These are phyloP conservation scores for Fusarium succisae DNA, from an alignment of 2,329 filamentous ascomycete genomes.

Conservation along the genomic window DNA sequence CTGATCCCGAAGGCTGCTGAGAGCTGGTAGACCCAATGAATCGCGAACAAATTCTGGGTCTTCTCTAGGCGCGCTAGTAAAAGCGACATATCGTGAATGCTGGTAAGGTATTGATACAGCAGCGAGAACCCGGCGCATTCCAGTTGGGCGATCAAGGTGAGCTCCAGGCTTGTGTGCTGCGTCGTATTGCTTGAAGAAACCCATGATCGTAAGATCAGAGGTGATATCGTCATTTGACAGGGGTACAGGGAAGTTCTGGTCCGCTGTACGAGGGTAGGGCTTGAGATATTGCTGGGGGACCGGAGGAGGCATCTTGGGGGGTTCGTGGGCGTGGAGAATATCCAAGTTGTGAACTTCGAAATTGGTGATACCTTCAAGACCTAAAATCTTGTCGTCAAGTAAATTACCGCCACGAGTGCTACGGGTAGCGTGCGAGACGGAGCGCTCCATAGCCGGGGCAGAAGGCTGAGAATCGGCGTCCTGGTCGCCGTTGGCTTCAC, in stretches of 20 bases:
- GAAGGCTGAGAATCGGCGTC: constrained; percentile 58
- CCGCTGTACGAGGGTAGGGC: constrained; percentile 62
- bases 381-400: constrained; percentile 65
- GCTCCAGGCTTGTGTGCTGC: constrained; percentile 62
- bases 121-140: constrained; percentile 65
- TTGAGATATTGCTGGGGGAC: constrained; percentile 68
- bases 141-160: constrained; percentile 64
- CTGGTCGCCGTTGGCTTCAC: constrained; percentile 61
- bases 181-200: constrained; percentile 66
- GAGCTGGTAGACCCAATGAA: constrained; percentile 57
- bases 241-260: constrained; percentile 64
- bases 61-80: constrained; percentile 55
- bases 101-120: constrained; percentile 60
- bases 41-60: constrained; percentile 62
- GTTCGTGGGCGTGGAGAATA: constrained; percentile 63
- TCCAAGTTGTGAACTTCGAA: constrained; percentile 68
- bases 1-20: constrained; percentile 56
- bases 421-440: constrained; percentile 70
- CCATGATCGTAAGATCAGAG: constrained; percentile 67
- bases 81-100: constrained; percentile 59
- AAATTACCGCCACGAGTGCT: constrained; percentile 68
- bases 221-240: constrained; percentile 62
- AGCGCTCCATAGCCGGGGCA: constrained; percentile 69
- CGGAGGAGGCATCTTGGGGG: constrained; percentile 65
- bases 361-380: constrained; percentile 68